Percentiles rank a stretch among this genome's conserved stretches.
These are phyloP conservation scores for Parathielavia appendiculata DNA, from an alignment of 495 filamentous ascomycete genomes.

Conservation along the genomic window DNA sequence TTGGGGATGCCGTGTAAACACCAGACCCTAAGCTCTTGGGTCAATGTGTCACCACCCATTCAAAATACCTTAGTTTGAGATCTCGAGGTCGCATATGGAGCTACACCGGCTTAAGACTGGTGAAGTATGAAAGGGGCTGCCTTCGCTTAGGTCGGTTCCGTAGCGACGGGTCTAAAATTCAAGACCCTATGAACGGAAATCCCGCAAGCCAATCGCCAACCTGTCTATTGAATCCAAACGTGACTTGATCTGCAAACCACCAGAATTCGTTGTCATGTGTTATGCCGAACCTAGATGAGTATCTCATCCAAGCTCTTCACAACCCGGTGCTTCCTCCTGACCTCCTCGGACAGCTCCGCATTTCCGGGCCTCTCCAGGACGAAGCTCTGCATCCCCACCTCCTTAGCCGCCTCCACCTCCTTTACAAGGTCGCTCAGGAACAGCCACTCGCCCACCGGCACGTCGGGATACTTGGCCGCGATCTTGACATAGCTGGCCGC, in stretches of 20 bases:
- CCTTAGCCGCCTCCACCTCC: slow-evolving; percentile 61
- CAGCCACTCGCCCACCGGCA: slow-evolving; percentile 44
- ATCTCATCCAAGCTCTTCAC: slow-evolving; percentile 44
- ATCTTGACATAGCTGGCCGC: slow-evolving; percentile 57
- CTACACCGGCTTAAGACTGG: no score
- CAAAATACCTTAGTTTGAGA: neutral
- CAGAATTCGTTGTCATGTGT: no score
- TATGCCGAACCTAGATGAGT: neutral
- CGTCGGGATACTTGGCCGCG: slow-evolving; percentile 36
- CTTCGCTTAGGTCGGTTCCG: neutral
- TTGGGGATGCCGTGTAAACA: neutral
- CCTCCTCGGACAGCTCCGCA: slow-evolving; percentile 45
- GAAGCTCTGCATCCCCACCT: slow-evolving; percentile 56
- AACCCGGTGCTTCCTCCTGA: slow-evolving; percentile 37
- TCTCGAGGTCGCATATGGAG: no score
- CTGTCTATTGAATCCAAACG: no score
- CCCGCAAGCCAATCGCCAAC: no score
- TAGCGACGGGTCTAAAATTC: neutral
- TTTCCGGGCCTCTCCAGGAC: slow-evolving; percentile 63
- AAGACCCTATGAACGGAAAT: no score
- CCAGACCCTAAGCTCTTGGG: neutral
- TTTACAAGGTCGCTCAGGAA: slow-evolving; percentile 69
- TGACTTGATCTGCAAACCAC: no score
- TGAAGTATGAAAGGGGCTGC: no score
- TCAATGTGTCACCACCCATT: neutral